These are phyloP conservation scores for Zostera marina DNA, from an alignment of 116 monocot species.

Conservation along the genomic window DNA sequence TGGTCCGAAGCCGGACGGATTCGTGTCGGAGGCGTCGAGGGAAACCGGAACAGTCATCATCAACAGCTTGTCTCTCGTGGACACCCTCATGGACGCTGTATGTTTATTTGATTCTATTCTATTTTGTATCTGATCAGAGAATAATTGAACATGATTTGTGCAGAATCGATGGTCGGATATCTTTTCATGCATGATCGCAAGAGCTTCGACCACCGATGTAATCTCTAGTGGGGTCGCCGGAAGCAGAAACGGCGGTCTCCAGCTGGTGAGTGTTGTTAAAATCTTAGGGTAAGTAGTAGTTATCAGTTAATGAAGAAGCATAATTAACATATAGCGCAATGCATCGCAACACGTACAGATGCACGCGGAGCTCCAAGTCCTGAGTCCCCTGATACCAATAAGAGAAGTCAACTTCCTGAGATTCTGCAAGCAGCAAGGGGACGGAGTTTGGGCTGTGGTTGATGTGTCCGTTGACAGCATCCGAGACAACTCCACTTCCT, in stretches of 20 bases:
- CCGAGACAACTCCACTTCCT: conserved; percentile 14
- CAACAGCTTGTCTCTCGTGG: conserved; percentile 43
- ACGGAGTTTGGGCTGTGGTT: conserved; percentile 85
- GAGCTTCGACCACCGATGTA: conserved; percentile 51
- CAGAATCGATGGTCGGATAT: conserved; percentile 82
- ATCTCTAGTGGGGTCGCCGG: conserved; percentile 66
- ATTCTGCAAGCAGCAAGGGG: conserved; percentile 88
- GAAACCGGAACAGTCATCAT: conserved; percentile 56
- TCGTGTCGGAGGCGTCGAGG: conserved; percentile 51
- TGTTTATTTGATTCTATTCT: background rate
- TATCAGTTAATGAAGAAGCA: too few species aligned
- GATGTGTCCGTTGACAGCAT: conserved; percentile 79
- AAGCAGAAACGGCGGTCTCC: conserved; percentile 71
- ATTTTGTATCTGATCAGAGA: too few species aligned
- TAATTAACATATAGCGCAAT: too few species aligned
- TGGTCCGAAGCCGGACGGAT: conserved; percentile 1
- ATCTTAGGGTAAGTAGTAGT: too few species aligned
- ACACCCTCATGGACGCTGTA: conserved; percentile 85
- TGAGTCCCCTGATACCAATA: conserved; percentile 75
- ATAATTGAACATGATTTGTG: too few species aligned
- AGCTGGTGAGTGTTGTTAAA: conserved; percentile 60
- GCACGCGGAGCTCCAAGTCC: conserved; percentile 85
- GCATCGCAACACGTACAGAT: too few species aligned
- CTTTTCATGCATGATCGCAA: conserved; percentile 72
- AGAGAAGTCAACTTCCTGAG: conserved; percentile 70